Evolutionary conservation across 169 alveolate species (phyloP), one percentile per base, ranked within the genome.

Genomic region (Cryptosporidium tyzzeri): DNA sequence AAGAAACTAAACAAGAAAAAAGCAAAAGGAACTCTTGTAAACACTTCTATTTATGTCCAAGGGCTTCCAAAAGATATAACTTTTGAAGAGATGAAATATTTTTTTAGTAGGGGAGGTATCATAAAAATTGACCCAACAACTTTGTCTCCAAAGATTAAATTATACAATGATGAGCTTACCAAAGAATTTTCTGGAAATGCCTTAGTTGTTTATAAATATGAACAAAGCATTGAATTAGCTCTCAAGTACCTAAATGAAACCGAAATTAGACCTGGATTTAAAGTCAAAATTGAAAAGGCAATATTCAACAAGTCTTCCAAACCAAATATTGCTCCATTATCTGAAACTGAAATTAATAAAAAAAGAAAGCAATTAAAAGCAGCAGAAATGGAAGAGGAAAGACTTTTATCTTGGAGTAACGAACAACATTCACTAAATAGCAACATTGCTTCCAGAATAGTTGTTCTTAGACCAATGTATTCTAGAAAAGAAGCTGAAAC

Each of bases 101-200:
- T 84, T 91, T 96, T 96, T 71, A 48, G 85, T 12, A 92, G 93
- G 65, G 95, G 96, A 55, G 98, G 97, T 21, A 92, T 93, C 0
- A 93, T 96, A 6, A 86, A 96, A 61, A 91, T 93, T n/a, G 95
- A 94, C 71, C 96, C 95, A n/a, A 70, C 70, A 44, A 93, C 95
- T 16, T 84, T 93, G 5, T 41, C 85, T 69, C 93, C 94, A 21
- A 86, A 73, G 61, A 92, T 94, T 26, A 96, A 94, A 71, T 84
- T 96, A 1, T 96, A 96, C 69, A 84, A 26, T 50, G 93, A 93
- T 84, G 84, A 84, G 21, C 50, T 85, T 23, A 80, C 74, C 12
- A 94, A 94, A 0, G 80, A 74, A 26, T 92, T 91, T 23, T 92
- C 94, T 62, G 98, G 98, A 26, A 96, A 96, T 87, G 96, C 95